These are phyloP conservation scores for Exophiala aquamarina DNA, from an alignment of 2,329 filamentous ascomycete species.

Conservation along the genomic window DNA sequence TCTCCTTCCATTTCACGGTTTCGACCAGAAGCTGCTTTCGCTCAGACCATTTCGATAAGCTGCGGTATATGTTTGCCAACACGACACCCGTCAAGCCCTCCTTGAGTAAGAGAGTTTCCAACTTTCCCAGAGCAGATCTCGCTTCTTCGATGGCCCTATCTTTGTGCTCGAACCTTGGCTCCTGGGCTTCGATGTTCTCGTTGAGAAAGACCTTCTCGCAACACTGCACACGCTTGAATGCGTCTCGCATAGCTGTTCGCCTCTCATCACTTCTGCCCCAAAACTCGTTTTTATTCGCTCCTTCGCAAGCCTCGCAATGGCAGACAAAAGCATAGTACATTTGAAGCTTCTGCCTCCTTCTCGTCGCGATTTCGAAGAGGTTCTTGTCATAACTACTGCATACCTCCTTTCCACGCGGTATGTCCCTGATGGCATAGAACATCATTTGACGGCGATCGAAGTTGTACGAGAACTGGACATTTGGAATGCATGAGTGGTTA, in stretches of 20 bases:
- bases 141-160: conserved; percentile 7
- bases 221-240: conserved; percentile 9
- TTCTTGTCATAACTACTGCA: conserved; percentile 23
- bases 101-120: conserved; percentile 22
- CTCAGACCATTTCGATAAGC: conserved; percentile 24
- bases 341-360: conserved; percentile 16
- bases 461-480: conserved; percentile 25
- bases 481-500: conserved; percentile 27
- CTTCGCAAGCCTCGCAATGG: conserved; percentile 24
- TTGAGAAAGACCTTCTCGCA: conserved; percentile 13
- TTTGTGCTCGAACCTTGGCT: not conserved
- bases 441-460: conserved; percentile 14
- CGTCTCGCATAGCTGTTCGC: conserved; percentile 22
- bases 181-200: not conserved
- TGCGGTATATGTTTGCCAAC: conserved; percentile 22
- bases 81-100: conserved; percentile 20
- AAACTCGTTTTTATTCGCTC: conserved; percentile 16
- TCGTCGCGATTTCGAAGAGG: conserved; percentile 12
- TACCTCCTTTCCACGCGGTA: conserved; percentile 24
- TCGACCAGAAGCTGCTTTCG: conserved; percentile 6
- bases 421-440: conserved; percentile 24
- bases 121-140: conserved; percentile 4
- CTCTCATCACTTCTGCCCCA: conserved; percentile 25
- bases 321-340: conserved; percentile 27
- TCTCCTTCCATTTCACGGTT: conserved; percentile 16